Percentiles rank a stretch among this genome's conserved stretches.
phyloP scores from a whole-genome alignment of 805 yeast species.

The Candida jianshihensis region DNA sequence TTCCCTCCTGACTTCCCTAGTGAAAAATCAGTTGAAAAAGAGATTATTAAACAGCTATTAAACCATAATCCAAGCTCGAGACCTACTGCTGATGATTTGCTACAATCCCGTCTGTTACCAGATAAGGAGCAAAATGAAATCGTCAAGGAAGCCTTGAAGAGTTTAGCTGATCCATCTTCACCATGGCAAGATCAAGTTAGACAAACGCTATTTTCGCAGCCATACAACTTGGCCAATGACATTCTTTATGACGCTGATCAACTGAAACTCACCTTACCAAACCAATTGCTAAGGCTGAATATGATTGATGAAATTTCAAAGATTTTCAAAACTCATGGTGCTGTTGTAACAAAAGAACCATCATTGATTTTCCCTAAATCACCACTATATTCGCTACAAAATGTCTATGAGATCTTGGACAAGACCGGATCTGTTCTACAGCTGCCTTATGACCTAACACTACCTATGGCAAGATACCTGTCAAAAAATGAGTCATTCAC shows the following conservation, averaged over 20 bases:
- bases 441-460: slow-evolving; percentile 80
- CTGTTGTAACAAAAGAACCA: slow-evolving; percentile 62
- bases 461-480: slow-evolving; percentile 82
- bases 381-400: slow-evolving; percentile 57
- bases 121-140: slow-evolving; percentile 86
- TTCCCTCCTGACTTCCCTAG: slow-evolving; percentile 67
- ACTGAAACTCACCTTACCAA: slow-evolving; percentile 28
- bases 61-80: slow-evolving; percentile 75
- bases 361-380: slow-evolving; percentile 77
- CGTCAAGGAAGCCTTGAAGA: slow-evolving; percentile 79
- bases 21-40: slow-evolving; percentile 50
- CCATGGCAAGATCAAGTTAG: slow-evolving; percentile 94
- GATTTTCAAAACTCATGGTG: slow-evolving; percentile 79
- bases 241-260: slow-evolving; percentile 61
- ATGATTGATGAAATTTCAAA: slow-evolving; percentile 53
- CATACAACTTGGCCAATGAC: slow-evolving; percentile 79
- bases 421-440: slow-evolving; percentile 83
- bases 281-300: slow-evolving; percentile 50
- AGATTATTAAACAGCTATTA: slow-evolving; percentile 58
- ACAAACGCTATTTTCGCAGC: slow-evolving; percentile 76
- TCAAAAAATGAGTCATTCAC: slow-evolving; percentile 53
- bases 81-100: slow-evolving; percentile 70
- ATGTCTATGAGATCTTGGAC: slow-evolving; percentile 76
- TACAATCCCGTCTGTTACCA: slow-evolving; percentile 80
- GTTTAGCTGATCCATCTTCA: slow-evolving; percentile 82